Evolutionary conservation across 495 filamentous ascomycete species (phyloP), one percentile per base, ranked within the genome.

Genomic region (Xylaria curta): DNA sequence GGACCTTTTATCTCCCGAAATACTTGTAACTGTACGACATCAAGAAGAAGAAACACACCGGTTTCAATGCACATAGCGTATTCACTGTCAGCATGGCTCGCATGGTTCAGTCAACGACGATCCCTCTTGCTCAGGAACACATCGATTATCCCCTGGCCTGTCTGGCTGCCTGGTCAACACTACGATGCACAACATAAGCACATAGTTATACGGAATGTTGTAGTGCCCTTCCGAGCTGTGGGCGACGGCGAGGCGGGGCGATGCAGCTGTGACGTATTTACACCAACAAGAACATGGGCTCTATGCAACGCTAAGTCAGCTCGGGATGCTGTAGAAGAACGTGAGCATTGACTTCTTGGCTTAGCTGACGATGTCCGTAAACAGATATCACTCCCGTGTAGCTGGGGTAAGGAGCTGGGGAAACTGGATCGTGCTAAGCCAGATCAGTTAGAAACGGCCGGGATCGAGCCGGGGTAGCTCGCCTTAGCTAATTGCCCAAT

Each of bases 401-500:
- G 47, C 49, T 12, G 31, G 31, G 49, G n/a, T 42, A 56, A 42
- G 12, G 65, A 44, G 46, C 65, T 54, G 65, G 65, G 65, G 65
- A 67, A 67, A 42, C 8, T 31, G 65, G 33, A 21, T 17, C 28
- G 15, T 36, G 31, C 46, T 56, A 67, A 10, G 47, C 65, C 10
- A 38, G 31, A 42, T 67, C 4, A 38, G 46, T 40, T 26, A n/a
- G 31, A 36, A 19, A 46, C 21, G 36, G 21, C 66, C 28, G 51
- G 66, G 51, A 31, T 42, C 53, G 7, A 33, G 4, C 63, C 15
- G 13, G 46, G 44, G 38, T 46, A 26, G 24, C 63, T 17, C 10
- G 44, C 8, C 21, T 38, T 26, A 58, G 68, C 56, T 63, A 15
- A 42, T 49, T 70, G 68, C 68, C 68, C 68, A 51, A 69, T 62